Evolutionary conservation across 2,329 filamentous ascomycete species (phyloP).

Genomic region (Aschersonia sp.): DNA sequence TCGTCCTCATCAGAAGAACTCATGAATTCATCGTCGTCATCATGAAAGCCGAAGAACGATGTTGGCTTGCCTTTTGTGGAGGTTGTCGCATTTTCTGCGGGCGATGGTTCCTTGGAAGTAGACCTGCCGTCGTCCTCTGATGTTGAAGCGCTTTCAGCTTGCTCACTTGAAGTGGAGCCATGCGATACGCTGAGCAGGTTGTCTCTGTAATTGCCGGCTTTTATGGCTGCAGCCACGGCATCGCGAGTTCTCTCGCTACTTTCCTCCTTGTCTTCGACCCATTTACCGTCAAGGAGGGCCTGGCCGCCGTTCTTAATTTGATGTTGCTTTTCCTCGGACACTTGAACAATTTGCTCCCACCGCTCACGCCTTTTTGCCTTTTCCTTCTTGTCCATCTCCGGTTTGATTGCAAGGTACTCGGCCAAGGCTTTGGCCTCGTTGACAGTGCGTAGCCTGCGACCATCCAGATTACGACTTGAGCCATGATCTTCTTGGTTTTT

Average conservation of each 20-base stretch:
- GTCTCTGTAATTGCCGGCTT: constrained; percentile 46
- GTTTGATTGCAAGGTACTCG: constrained; percentile 88
- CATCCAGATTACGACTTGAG: constrained; percentile 87
- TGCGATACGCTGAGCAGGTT: constrained; percentile 39
- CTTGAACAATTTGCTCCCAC: constrained; percentile 79
- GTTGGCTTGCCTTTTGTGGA: constrained; percentile 21
- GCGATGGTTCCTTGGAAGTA: constrained; percentile 34
- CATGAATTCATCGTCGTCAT: constrained; percentile 65
- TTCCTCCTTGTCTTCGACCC: constrained; percentile 92
- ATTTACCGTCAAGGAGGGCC: constrained; percentile 70
- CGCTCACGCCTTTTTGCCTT: constrained; percentile 72
- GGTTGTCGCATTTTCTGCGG: constrained; percentile 23
- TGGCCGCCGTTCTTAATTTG: constrained; percentile 64
- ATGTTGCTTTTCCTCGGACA: constrained; percentile 68
- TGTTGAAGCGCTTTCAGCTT: constrained; percentile 11
- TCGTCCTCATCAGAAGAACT: constrained; percentile 44
- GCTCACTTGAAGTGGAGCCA: constrained; percentile 26
- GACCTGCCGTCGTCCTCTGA: constrained; percentile 23
- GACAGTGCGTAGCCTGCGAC: constrained; percentile 76
- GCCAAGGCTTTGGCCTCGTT: constrained; percentile 91
- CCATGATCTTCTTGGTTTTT: constrained; percentile 73
- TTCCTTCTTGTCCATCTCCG: constrained; percentile 91
- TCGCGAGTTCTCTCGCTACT: constrained; percentile 69
- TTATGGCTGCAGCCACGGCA: constrained; percentile 58
- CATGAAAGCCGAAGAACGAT: constrained; percentile 63